Base-by-base conservation (phyloP, 2,329 filamentous ascomycete species). In the Colletotrichum ledebouriae region DNA sequence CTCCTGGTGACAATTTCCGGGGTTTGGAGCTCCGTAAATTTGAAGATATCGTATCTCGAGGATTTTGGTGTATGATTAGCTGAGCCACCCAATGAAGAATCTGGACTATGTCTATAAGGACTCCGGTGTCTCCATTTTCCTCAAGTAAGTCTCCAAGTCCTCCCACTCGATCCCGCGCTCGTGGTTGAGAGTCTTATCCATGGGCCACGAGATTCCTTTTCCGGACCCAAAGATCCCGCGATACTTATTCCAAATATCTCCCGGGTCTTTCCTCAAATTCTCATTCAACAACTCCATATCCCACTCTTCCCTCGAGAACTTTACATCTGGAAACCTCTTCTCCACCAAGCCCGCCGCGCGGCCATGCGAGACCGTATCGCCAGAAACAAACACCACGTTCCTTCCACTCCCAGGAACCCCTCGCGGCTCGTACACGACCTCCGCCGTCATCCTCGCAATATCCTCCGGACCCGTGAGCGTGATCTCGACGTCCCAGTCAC, bases 401-500 rank as follows among this genome's bases (percentile, higher is more conserved):
- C 33, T 10, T 1, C 29, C 39, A n/a, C 81, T 75, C 12, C 79
- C 79, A 29, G 67, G 53, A 3, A 77, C 70, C 2, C 70, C 76
- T 2, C 72, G 72, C 0, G 83, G 80, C 3, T 79, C 78, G 6
- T 84, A 81, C 2, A 89, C 78, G 50, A 90, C 73, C 61, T 88
- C 85, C 0, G 87, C 89, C 10, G 87, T 85, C 56, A 89, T 79
- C 13, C 75, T 78, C 0, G 89, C 91, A 69, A 93, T 92, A 75
- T 93, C 91, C 55, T 77, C 74, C 1, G 89, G 85, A 41, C 85
- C 84, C 6, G 90, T 92, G 6, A 90, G 79, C 0, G 89, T 91
- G 46, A 93, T 84, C 42, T 76, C 75, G 67, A 86, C 89, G 9
- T 87, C 85, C 89, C 89, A 92, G 37, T 83, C 77, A 0, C 89